Conservation (phyloP, 2,329 filamentous ascomycete species). For the Botrytis byssoidea region DNA sequence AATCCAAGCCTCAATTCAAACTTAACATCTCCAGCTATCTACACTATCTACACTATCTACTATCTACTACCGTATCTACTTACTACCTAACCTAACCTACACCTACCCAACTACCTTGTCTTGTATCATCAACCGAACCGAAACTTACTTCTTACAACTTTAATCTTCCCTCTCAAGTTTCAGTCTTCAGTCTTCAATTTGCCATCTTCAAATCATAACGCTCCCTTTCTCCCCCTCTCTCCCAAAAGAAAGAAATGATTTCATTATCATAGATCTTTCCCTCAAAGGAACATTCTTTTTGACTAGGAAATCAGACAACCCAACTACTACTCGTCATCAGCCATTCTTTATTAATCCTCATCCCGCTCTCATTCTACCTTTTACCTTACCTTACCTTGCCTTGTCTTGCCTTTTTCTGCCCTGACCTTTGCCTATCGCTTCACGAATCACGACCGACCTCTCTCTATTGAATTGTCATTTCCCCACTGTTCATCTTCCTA, state of each 20-base stretch:
- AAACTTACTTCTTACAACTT: background rate
- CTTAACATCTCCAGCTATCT: background rate
- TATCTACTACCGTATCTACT: background rate
- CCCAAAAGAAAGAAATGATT: background rate
- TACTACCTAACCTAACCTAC: background rate
- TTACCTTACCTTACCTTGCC: background rate
- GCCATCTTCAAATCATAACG: background rate
- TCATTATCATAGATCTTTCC: background rate
- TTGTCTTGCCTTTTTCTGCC: background rate
- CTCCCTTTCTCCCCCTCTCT: background rate
- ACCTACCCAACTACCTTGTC: background rate
- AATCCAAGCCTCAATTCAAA: background rate
- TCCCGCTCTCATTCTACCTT: background rate
- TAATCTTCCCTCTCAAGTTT: background rate
- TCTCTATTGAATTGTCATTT: background rate
- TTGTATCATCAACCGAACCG: background rate
- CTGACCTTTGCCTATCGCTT: slow-evolving; percentile 16
- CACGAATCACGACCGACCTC: background rate
- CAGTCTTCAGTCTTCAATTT: background rate
- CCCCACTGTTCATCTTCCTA: background rate
- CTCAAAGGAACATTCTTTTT: background rate
- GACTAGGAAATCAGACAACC: background rate
- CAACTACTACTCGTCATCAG: background rate
- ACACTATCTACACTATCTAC: background rate
- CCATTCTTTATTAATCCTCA: background rate